phyloP scores from a whole-genome alignment of 768 basidiomycete genomes.

The Boletus rubropictus region DNA sequence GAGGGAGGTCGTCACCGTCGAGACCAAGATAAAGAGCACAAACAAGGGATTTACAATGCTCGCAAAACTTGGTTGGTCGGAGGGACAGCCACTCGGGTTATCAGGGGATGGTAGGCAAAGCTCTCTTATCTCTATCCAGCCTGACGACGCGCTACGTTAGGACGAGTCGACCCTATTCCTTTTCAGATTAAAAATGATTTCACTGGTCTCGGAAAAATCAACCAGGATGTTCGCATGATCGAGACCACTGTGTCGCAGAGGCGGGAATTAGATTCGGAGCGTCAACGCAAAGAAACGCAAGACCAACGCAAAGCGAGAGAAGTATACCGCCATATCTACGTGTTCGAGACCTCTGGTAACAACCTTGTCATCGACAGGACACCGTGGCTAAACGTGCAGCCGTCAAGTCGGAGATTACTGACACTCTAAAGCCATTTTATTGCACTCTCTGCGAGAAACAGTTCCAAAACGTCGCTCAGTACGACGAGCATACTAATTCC shows the following conservation, averaged over 20 bases:
- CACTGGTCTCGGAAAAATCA: constrained; percentile 74
- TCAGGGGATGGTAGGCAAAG: constrained; percentile 60
- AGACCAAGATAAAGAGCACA: constrained; percentile 70
- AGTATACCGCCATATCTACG: constrained; percentile 33
- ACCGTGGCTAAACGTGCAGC: constrained; percentile 59
- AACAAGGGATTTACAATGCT: constrained; percentile 82
- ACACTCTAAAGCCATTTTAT: constrained; percentile 69
- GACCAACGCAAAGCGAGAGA: constrained; percentile 71
- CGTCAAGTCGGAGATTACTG: constrained; percentile 61
- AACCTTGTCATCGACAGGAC: constrained; percentile 38
- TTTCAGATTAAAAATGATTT: constrained; percentile 74
- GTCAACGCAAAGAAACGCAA: constrained; percentile 73
- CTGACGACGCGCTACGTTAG: constrained; percentile 32
- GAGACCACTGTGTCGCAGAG: constrained; percentile 81
- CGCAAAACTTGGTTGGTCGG: constrained; percentile 76
- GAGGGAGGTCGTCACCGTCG: constrained; percentile 70
- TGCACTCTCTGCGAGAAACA: constrained; percentile 83
- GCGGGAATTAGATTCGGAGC: constrained; percentile 73
- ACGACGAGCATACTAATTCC: constrained; percentile 86
- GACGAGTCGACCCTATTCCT: constrained; percentile 77
- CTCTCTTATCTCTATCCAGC: not conserved
- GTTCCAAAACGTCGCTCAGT: constrained; percentile 79
- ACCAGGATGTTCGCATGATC: constrained; percentile 76
- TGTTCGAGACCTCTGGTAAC: constrained; percentile 5
- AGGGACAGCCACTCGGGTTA: constrained; percentile 71